Evolutionary conservation across 257 asterid species (phyloP).

Genomic region (Ballota nigra): DNA sequence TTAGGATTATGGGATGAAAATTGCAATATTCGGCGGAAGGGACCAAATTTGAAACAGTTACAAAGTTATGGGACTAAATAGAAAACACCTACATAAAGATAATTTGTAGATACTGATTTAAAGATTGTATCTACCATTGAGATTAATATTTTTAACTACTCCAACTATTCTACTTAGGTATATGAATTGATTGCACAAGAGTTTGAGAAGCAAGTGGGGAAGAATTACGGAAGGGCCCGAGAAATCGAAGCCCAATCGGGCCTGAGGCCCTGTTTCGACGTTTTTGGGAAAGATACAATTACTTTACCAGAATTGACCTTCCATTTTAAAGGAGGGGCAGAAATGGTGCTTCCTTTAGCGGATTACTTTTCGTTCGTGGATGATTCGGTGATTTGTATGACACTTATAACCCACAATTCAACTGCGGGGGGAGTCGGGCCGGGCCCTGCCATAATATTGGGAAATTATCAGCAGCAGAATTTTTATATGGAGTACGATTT

Average conservation of each 20-base stretch:
- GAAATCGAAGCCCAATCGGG: conserved; percentile 34
- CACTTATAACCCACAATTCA: conserved; percentile 17
- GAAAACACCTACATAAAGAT: no score
- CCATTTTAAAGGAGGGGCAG: conserved; percentile 48
- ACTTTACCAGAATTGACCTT: conserved; percentile 37
- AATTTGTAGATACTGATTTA: no score
- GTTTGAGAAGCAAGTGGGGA: conserved; percentile 41
- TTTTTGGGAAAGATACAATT: conserved; percentile 21
- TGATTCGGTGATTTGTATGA: conserved; percentile 49
- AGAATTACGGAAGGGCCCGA: conserved; percentile 32
- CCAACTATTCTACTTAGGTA: no score
- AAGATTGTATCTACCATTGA: no score
- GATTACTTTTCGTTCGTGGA: conserved; percentile 45
- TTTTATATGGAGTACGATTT: conserved; percentile 59
- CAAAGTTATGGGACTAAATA: no score
- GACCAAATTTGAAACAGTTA: no score
- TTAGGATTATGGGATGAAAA: no score
- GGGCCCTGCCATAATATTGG: conserved; percentile 50
- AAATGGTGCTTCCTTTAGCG: conserved; percentile 46
- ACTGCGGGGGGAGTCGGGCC: conserved; percentile 16
- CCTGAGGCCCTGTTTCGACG: conserved; percentile 46
- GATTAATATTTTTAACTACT: no score
- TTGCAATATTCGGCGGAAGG: no score
- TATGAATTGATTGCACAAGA: conserved; percentile 35
- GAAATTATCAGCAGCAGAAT: conserved; percentile 68